phyloP scores from a whole-genome alignment of 192 early-diverging fungal species.

The Lobosporangium transversale region DNA sequence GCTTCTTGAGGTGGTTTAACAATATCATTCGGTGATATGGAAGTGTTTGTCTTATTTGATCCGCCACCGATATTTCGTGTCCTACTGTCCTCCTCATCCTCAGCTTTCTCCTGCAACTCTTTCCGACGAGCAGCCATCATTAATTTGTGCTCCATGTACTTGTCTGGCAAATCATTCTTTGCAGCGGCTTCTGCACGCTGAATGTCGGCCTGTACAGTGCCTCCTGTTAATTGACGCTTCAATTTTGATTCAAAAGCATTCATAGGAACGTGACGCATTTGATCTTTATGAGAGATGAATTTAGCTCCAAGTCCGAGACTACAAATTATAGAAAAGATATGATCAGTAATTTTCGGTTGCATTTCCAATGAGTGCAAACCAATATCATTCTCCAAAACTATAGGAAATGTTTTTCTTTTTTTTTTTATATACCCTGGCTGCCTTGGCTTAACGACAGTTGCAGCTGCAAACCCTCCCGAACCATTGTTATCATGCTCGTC shows the following conservation, averaged over 20 bases:
- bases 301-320: constrained; percentile 65
- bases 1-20: not conserved
- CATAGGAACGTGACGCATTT: constrained; percentile 54
- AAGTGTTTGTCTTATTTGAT: not conserved
- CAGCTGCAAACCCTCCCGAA: constrained; percentile 7
- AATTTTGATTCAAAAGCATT: constrained; percentile 54
- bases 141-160: constrained; percentile 53
- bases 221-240: constrained; percentile 52
- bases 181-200: constrained; percentile 28
- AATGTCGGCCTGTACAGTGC: constrained; percentile 16
- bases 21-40: not conserved
- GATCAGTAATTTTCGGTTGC: too few relatives aligned
- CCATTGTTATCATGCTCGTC: constrained; percentile 46
- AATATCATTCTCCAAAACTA: too few relatives aligned
- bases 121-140: constrained; percentile 52
- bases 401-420: not conserved
- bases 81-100: constrained; percentile 32
- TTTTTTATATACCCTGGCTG: constrained; percentile 33
- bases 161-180: constrained; percentile 47
- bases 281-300: constrained; percentile 61
- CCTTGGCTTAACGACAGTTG: constrained; percentile 22
- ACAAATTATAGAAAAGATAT: not conserved
- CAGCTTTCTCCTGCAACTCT: constrained; percentile 27
- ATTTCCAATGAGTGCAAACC: too few relatives aligned
- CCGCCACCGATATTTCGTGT: constrained; percentile 41